Evolutionary conservation across 1,284 basidiomycete species (phyloP), one percentile per base, ranked within the genome.

Genomic region (Ganoderma resinaceum): DNA sequence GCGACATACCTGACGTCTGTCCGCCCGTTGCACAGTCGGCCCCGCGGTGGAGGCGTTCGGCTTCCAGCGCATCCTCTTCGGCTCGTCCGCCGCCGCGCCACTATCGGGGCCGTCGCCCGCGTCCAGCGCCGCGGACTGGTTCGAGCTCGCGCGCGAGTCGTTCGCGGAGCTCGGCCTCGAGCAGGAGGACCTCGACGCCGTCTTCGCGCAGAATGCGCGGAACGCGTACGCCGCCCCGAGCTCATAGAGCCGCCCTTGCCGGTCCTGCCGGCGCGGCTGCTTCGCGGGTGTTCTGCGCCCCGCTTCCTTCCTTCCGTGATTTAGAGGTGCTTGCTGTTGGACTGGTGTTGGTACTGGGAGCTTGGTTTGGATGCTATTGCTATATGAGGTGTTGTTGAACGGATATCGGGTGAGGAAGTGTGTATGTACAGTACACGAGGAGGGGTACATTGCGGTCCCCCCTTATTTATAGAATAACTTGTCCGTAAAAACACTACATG

Each of bases 151-250:
- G 18, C 85, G 92, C 70, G 93, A 93, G 78, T 90, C 89, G 1
- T 85, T 95, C 63, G 87, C 92, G n/a, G 94, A 96, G 80, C 84
- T 96, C 37, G 94, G 92, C 8, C 85, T 94, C 69, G 94, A 94
- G 66, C 89, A 92, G 77, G 90, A 91, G 40, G 90, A 86, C 42
- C 84, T 96, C 67, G 90, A 95, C 76, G 89, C 87, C 33, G 88
- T 95, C 43, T 95, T 95, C 77, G 82, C 79, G 67, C 81, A 80
- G 20, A 94, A 93, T 72, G 93, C 93, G 12, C 81, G 85, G 77
- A 83, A 81, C 63, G 85, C 93, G 46, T 95, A 94, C 71, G 84
- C 82, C 60, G 42, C 63, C 38, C 63, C 7, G 43, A 37, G 31
- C 33, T 62, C 61, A 62, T 62, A 62, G 61, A 20, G 14, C 12